These are phyloP conservation scores for Asterochloris erici DNA, from an alignment of 139 green algal species.

Conservation along the genomic window DNA sequence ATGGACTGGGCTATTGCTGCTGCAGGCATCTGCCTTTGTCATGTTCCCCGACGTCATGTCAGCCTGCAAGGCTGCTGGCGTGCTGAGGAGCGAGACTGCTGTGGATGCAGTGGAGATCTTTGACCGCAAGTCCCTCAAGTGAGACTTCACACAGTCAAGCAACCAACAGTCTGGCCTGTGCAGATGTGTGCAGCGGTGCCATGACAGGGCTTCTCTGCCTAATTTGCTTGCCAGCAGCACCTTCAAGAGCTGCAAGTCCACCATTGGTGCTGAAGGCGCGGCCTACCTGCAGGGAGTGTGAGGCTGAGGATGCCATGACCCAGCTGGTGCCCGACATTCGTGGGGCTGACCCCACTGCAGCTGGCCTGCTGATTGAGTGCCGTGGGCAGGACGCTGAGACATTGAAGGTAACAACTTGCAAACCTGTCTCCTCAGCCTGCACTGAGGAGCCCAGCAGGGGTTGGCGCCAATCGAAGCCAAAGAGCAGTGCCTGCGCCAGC, in stretches of 20 bases:
- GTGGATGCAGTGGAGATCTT: constrained; percentile 98
- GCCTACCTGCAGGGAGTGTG: constrained; percentile 54
- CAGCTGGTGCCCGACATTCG: constrained; percentile 80
- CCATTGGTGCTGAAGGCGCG: not conserved
- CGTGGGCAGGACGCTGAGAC: constrained; percentile 58
- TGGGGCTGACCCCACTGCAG: constrained; percentile 72
- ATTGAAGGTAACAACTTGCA: constrained; percentile 41
- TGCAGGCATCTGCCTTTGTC: constrained; percentile 79
- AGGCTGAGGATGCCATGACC: constrained; percentile 74
- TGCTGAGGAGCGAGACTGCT: constrained; percentile 81
- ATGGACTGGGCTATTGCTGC: not conserved
- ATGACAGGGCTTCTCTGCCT: not conserved
- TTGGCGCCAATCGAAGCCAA: too few species aligned
- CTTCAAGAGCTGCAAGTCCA: not conserved
- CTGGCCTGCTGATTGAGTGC: constrained; percentile 93
- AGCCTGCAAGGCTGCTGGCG: constrained; percentile 69
- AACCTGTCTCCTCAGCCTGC: not conserved
- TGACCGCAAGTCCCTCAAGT: constrained; percentile 65
- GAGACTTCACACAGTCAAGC: not conserved
- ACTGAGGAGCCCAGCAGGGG: too few species aligned
- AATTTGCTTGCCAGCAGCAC: not conserved
- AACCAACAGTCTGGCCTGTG: not conserved
- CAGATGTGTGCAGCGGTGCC: not conserved
- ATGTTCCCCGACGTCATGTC: constrained; percentile 87
- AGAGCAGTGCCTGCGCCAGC: too few species aligned